phyloP scores from a whole-genome alignment of 148 eudicot genomes.

The Camellia japonica region DNA sequence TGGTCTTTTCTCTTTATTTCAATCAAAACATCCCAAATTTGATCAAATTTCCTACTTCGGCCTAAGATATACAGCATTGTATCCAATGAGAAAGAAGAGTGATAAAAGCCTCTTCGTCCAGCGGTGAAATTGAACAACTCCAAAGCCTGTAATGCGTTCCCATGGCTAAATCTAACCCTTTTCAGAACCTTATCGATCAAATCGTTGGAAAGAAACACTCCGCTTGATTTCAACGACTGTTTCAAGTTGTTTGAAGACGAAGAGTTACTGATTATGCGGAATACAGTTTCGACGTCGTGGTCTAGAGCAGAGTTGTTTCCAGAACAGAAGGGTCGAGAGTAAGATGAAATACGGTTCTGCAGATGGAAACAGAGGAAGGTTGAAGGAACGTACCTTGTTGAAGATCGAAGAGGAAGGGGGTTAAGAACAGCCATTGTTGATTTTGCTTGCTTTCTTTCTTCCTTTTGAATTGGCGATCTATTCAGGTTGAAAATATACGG shows the following conservation, averaged over 20 bases:
- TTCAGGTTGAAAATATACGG: too few relatives aligned
- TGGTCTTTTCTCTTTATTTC: constrained; percentile 62
- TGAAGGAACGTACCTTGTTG: constrained; percentile 12
- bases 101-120: constrained; percentile 53
- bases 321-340: constrained; percentile 16
- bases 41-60: constrained; percentile 50
- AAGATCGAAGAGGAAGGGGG: constrained; percentile 1
- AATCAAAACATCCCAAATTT: constrained; percentile 58
- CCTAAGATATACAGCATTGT: constrained; percentile 81
- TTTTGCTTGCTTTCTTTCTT: background rate
- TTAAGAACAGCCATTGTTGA: background rate
- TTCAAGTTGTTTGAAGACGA: constrained; percentile 36
- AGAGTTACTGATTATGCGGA: constrained; percentile 38
- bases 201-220: constrained; percentile 50
- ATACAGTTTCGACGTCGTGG: constrained; percentile 45
- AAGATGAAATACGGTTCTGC: background rate
- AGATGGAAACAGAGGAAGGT: constrained; percentile 1
- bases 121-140: constrained; percentile 52
- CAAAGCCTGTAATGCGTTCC: constrained; percentile 61
- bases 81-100: constrained; percentile 65
- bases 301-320: constrained; percentile 17
- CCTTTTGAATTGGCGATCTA: background rate
- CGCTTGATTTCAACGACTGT: constrained; percentile 40
- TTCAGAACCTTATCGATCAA: constrained; percentile 64
- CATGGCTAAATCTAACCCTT: constrained; percentile 73